Conservation (phyloP, 371 early-diverging fungal genomes). For the Mortierella sp. region DNA sequence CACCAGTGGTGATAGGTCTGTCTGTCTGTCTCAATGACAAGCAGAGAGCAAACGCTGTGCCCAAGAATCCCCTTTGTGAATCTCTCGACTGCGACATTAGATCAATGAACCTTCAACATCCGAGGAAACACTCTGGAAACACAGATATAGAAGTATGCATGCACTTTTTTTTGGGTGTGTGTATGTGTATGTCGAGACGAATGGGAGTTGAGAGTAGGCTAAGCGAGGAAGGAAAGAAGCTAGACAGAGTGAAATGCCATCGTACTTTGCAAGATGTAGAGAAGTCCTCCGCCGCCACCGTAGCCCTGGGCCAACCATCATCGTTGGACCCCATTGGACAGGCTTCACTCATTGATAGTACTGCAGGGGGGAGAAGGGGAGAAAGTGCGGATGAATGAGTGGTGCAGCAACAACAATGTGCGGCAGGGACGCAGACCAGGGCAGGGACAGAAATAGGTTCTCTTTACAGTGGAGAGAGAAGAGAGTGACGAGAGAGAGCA, state of each 20-base stretch:
- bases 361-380: no score
- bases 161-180: not conserved
- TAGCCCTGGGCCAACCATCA: not conserved
- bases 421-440: not conserved
- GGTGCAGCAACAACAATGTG: not conserved
- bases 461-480: no score
- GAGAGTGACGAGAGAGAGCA: no score
- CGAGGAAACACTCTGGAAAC: no score
- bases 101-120: no score
- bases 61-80: no score
- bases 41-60: no score
- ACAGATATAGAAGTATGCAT: not conserved
- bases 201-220: not conserved
- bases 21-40: no score
- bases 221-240: not conserved
- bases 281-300: not conserved
- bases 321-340: no score
- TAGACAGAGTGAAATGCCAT: not conserved
- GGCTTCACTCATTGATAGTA: no score
- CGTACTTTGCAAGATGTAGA: not conserved
- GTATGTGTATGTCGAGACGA: constrained; percentile 2
- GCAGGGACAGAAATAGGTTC: constrained; percentile 1
- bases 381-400: not conserved
- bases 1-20: no score
- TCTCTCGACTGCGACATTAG: no score